Evolutionary conservation across 164 flowering plant genomes (phyloP), one percentile per base, ranked within the genome.

Genomic region (Amborella trichopoda): DNA sequence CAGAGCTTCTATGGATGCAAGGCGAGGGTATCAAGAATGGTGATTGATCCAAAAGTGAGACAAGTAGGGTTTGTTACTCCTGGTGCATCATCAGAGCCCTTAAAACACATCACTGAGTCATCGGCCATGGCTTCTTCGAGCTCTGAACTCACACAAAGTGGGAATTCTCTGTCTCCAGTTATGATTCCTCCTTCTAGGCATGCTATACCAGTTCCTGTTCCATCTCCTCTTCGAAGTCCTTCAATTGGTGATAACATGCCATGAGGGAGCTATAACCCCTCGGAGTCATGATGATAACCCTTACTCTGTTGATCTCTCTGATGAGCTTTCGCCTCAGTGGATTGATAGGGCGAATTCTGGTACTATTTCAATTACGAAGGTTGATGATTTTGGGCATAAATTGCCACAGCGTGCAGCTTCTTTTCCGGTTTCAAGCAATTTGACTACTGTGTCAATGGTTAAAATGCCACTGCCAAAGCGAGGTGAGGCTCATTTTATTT

Each of bases 11-110:
- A 79, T 80, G 87, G 87, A 80, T 24, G 56, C 77, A 23, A 80
- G 81, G 24, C n/a, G n/a, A 65, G 81, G 27, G 53, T 54, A 17
- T 43, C 71, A 4, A 59, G 71, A 39, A 58, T 46, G 49, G 89
- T 78, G 24, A 68, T 68, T 65, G 76, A 79, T 39, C 94, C 94
- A 11, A 84, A 70, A 57, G 76, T 84, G 22, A 86, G 94, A 17
- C 83, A 78, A 16, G 90, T 84, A 19, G 94, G 94, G 14, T 84
- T 84, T 63, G 64, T 77, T 50, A 59, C 94, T 3, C 76, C 80
- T 12, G 16, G 21, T 22, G 64, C 50, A 24, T 67, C 66, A 12
- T 66, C 63, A 21, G 74, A 71, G 5, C 14, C 34, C 9, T 62
- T 54, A 16, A 60, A 77, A 10, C 36, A 71, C 0, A 71, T 58